A percentile compares a stretch with the other conserved stretches of the same genome.
These are phyloP conservation scores for Taxillus chinensis DNA, from an alignment of 164 flowering plant genomes.

Conservation along the genomic window DNA sequence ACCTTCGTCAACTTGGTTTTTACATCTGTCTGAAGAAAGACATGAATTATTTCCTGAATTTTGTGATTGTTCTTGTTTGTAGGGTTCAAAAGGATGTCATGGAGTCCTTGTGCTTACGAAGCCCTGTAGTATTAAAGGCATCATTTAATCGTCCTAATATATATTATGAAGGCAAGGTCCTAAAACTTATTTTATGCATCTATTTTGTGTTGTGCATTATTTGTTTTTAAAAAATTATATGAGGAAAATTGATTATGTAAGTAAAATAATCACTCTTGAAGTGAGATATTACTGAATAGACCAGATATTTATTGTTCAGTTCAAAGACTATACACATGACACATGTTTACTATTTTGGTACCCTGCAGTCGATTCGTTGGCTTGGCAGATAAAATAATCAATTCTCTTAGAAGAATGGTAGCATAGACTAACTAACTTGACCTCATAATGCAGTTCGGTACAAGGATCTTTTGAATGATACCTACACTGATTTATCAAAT, in stretches of 20 bases:
- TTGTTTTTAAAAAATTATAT: no score
- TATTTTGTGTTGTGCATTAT: background rate
- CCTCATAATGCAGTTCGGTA: constrained; percentile 59
- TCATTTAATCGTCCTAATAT: constrained; percentile 95
- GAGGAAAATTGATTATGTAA: no score
- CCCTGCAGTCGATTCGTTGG: no score
- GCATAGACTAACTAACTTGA: no score
- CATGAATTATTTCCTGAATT: no score
- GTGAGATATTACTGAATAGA: no score
- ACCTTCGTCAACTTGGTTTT: no score
- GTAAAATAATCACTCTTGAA: no score
- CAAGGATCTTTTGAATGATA: constrained; percentile 77
- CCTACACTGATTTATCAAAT: constrained; percentile 52
- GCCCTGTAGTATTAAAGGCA: constrained; percentile 64
- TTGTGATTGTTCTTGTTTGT: constrained; percentile 16
- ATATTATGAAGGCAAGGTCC: constrained; percentile 68
- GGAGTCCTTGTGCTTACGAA: constrained; percentile 46
- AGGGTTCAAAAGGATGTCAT: constrained; percentile 90
- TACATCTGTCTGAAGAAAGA: no score
- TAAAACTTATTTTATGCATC: constrained; percentile 9
- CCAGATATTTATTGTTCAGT: no score
- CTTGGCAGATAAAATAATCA: background rate
- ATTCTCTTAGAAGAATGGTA: background rate
- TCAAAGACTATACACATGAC: no score
- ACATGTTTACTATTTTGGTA: no score